Conservation (phyloP, 331 rosid species). For the Cydonia oblonga region DNA sequence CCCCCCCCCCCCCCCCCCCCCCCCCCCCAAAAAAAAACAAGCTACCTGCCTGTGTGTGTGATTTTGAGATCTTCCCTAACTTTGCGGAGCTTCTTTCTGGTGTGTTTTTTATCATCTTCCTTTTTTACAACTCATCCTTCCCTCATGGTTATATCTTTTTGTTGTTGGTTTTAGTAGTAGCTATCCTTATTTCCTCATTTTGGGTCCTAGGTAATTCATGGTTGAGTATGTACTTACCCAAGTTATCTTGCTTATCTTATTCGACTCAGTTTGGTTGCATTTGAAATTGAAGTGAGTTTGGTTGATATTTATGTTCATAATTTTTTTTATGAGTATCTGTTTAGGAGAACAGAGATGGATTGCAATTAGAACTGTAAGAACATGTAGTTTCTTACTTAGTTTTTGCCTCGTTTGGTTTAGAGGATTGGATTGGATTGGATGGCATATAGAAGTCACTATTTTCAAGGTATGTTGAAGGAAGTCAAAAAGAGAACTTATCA, state of each 20-base stretch:
- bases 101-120: neutral
- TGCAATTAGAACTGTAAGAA: neutral
- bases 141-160: neutral
- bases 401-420: neutral
- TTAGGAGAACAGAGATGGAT: neutral
- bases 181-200: neutral
- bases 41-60: no score
- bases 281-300: neutral
- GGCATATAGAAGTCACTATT: neutral
- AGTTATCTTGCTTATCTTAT: neutral
- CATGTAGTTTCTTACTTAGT: neutral
- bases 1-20: no score
- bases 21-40: no score
- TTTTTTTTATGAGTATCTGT: neutral
- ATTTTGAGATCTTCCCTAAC: neutral
- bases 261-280: neutral
- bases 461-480: neutral
- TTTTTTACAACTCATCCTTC: neutral
- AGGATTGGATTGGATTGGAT: neutral
- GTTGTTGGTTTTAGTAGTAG: neutral
- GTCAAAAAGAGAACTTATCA: no score
- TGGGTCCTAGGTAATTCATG: neutral
- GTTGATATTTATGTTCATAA: neutral
- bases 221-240: neutral
- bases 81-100: no score